These are phyloP conservation scores for Pseudozyma thailandica DNA, from an alignment of 1,284 basidiomycete genomes.

Conservation along the genomic window DNA sequence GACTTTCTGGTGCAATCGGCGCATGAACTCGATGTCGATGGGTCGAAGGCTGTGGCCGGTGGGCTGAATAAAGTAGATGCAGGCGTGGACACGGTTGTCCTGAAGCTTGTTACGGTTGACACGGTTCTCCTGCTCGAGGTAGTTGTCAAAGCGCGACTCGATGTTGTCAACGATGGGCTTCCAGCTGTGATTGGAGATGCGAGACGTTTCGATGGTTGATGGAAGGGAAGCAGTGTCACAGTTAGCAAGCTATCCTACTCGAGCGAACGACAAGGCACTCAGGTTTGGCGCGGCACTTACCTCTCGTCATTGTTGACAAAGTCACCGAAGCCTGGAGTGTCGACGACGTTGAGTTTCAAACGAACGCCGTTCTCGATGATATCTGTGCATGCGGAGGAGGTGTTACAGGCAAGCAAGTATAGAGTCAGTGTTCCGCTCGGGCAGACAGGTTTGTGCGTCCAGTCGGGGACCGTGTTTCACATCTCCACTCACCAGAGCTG, in stretches of 20 bases:
- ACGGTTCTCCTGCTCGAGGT: constrained; percentile 68
- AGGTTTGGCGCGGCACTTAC: no score
- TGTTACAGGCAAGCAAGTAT: neutral
- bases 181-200: constrained; percentile 44
- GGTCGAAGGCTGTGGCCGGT: constrained; percentile 65
- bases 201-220: no score
- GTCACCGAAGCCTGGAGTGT: constrained; percentile 67
- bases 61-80: constrained; percentile 68
- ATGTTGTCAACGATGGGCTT: constrained; percentile 67
- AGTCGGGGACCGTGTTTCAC: no score
- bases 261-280: no score
- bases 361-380: constrained; percentile 68
- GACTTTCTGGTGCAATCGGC: constrained; percentile 65
- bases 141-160: constrained; percentile 66
- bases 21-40: constrained; percentile 68
- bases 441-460: no score
- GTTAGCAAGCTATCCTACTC: no score
- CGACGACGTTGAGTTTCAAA: constrained; percentile 66
- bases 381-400: constrained; percentile 30
- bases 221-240: no score
- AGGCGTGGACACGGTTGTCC: constrained; percentile 67
- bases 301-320: constrained; percentile 67
- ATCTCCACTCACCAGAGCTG: constrained; percentile 57
- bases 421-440: neutral
- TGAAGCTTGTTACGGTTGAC: constrained; percentile 65